Base-by-base conservation (phyloP, 768 basidiomycete species). In the Mycena metata region DNA sequence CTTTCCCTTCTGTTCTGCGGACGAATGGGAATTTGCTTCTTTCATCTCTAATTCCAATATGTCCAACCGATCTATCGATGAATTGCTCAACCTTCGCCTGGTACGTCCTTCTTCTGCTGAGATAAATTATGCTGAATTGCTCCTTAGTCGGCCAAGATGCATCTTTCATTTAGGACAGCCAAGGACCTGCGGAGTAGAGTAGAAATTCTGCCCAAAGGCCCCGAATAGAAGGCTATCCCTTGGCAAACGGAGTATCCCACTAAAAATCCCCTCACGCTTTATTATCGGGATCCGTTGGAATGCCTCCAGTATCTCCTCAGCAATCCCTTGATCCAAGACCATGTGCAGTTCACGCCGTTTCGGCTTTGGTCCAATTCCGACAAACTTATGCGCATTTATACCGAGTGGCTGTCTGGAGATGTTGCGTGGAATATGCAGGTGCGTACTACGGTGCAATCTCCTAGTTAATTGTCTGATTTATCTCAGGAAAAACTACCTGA, bases 391-490 rank as follows among this genome's bases (percentile, higher is more conserved):
- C 45, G 66, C 2, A 54, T 74, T 5, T 78, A 75, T 43, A 66
- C 35, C 10, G 73, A 78, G 41, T 77, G 73, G 74, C 56, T 75
- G 50, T 69, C 70, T 12, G 69, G 73, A 8, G 47, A 76, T 30
- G 43, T 16, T 24, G 76, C 76, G 2, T 78, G 76, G 76, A 35
- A 68, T 2, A 73, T 76, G 65, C 71, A 73, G 67, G 73, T 30
- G 30, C 30, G 30, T 30, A 30, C 30, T 30, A 30, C 30, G 6
- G 30, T 30, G 30, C 30, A 30, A 30, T 30, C 30, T 30, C 30
- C 30, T 30, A 30, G 6, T 30, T 30, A 3, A 30, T 30, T 3
- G 30, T 30, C 30, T 30, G 30, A 30, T 30, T 30, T 30, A 30
- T 30, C 30, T 30, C 30, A 73, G 76, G 39, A 43, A 26, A 21